Conservation (phyloP, 345 rosid genomes). For the Cardamine chenopodiifolia region DNA sequence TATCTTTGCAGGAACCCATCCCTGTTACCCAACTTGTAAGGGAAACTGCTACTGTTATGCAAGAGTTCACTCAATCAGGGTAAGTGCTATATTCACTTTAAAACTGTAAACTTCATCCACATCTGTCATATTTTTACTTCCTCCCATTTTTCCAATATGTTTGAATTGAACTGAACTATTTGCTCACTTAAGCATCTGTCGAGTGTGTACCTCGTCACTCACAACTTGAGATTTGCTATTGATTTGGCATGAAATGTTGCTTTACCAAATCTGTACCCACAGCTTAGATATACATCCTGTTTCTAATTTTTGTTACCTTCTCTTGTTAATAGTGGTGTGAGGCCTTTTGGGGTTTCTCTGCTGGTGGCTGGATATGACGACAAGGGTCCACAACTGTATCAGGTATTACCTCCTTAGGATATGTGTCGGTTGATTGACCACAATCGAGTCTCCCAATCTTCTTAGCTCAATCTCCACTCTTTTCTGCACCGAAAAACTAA, state of each 20-base stretch:
- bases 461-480: background rate
- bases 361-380: slow-evolving; percentile 93
- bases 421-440: background rate
- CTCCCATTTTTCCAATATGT: background rate
- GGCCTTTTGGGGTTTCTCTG: slow-evolving; percentile 96
- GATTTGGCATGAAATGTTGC: background rate
- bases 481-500: background rate
- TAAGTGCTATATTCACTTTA: slow-evolving; percentile 33
- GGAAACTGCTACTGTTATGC: slow-evolving; percentile 99
- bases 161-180: background rate
- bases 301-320: slow-evolving; percentile 13
- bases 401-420: slow-evolving; percentile 53
- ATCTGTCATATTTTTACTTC: background rate
- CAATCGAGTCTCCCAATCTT: background rate
- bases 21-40: slow-evolving; percentile 98
- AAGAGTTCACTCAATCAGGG: slow-evolving; percentile 98
- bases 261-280: background rate
- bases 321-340: slow-evolving; percentile 66
- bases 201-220: background rate
- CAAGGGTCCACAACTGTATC: slow-evolving; percentile 91
- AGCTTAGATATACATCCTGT: background rate
- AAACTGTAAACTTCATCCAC: background rate
- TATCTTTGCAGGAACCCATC: slow-evolving; percentile 72
- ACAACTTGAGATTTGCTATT: background rate
- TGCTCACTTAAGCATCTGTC: background rate